Base-by-base conservation (phyloP, 345 rosid genomes). In the Euphorbia tirucalli region DNA sequence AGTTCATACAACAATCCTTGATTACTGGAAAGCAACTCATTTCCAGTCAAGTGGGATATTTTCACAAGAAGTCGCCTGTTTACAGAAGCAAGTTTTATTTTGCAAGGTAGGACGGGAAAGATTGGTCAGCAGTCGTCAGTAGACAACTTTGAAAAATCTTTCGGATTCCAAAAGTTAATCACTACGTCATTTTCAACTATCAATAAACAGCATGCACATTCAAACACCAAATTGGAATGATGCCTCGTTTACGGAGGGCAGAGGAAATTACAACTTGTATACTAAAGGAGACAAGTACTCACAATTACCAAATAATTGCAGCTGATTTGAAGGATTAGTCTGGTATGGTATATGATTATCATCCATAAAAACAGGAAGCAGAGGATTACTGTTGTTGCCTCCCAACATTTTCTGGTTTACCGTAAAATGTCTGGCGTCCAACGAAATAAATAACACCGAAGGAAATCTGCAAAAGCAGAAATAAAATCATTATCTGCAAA, bases 261-360 rank as follows among this genome's bases (percentile, higher is more conserved):
- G 25, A 55, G 52, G 41, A 41, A 21, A 70, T 16, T 39, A 27
- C 13, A 48, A 56, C 35, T 44, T 62, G 62, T 58, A 14, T 14
- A 57, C 31, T 24, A 59, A 44, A 16, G 30, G 55, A 68, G 57
- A 74, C 44, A 39, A 35, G 65, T 75, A 67, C 89, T 87, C 74
- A 88, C 97, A 74, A 57, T 77, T 89, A 72, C 87, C 88, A 59
- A 90, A 84, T 75, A 90, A 78, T 76, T 89, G 93, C 69, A 87
- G 88, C 77, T 89, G 94, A 81, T 85, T 89, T 25, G 96, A 74
- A 76, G 80, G 57, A 68, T 84, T 87, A 5, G 85, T 35, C 78
- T 89, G 98, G 79, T 87, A 87, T 37, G 80, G 89, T 59, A 87
- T 82, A 68, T 56, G 85, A 72, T 80, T 84, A 68, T 87, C 88